Evolutionary conservation across 306 rosid species (phyloP).

Genomic region (Vigna hirtella): DNA sequence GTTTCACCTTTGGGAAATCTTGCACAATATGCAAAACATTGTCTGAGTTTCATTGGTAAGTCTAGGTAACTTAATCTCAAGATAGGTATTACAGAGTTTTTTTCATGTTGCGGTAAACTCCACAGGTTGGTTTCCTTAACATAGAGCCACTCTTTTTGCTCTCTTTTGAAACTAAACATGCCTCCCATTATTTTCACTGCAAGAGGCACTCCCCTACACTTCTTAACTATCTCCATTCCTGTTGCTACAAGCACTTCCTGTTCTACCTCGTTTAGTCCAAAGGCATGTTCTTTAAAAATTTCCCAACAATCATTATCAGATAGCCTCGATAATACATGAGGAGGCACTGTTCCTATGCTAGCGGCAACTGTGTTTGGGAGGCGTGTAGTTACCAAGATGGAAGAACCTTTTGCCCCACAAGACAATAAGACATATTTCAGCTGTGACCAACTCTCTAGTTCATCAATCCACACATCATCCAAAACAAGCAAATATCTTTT

Average conservation of each 20-base stretch:
- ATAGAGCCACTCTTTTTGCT: constrained; percentile 12
- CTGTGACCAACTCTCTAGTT: too few species aligned
- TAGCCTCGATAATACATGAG: constrained; percentile 31
- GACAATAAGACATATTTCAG: too few species aligned
- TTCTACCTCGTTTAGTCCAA: too few species aligned
- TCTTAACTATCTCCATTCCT: too few species aligned
- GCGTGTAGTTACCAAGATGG: too few species aligned
- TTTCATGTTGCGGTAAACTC: not conserved
- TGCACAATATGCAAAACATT: constrained; percentile 44
- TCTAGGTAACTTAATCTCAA: constrained; percentile 37
- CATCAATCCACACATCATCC: too few species aligned
- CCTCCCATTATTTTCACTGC: constrained; percentile 13
- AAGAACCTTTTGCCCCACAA: too few species aligned
- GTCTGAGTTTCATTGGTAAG: constrained; percentile 23
- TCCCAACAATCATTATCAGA: constrained; percentile 48
- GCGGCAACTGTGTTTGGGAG: constrained; percentile 25
- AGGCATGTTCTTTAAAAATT: not conserved
- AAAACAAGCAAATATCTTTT: too few species aligned
- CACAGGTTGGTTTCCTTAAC: constrained; percentile 12
- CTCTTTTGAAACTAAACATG: not conserved
- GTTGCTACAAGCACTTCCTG: too few species aligned
- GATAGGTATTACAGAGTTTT: constrained; percentile 12
- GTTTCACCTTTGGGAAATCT: constrained; percentile 17
- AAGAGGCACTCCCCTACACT: constrained; percentile 38
- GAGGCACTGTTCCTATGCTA: constrained; percentile 26